phyloP scores from a whole-genome alignment of 202 grass and related monocot species.

The Zoysia matrella region DNA sequence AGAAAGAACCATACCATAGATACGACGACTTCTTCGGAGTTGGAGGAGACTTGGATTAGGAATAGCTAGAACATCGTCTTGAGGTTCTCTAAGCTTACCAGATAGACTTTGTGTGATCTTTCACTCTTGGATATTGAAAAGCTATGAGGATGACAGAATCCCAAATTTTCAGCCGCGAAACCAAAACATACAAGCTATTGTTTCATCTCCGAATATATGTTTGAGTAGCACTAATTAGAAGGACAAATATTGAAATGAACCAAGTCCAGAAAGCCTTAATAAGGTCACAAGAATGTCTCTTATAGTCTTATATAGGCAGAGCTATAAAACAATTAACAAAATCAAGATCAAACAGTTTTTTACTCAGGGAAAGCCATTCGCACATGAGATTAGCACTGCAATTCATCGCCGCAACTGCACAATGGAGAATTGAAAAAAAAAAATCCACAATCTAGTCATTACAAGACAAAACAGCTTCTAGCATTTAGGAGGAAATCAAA shows the following conservation, averaged over 20 bases:
- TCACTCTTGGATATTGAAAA: background rate
- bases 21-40: background rate
- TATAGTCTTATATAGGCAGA: no score
- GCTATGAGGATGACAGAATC: background rate
- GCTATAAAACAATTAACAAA: constrained; percentile 1
- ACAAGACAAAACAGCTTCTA: background rate
- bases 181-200: no score
- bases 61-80: background rate
- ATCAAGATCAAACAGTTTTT: background rate
- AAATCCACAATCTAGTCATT: background rate
- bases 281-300: background rate
- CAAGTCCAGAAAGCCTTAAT: no score
- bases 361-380: background rate
- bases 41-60: background rate
- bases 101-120: background rate
- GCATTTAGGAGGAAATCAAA: no score
- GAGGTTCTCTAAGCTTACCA: background rate
- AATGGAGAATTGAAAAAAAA: background rate
- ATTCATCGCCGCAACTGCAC: background rate
- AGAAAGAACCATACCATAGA: background rate
- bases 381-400: background rate
- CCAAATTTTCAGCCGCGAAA: background rate
- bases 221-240: no score
- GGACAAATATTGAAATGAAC: no score
- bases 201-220: no score